These are phyloP conservation scores for Komagataella kurtzmanii DNA, from an alignment of 805 yeast species.

Conservation along the genomic window DNA sequence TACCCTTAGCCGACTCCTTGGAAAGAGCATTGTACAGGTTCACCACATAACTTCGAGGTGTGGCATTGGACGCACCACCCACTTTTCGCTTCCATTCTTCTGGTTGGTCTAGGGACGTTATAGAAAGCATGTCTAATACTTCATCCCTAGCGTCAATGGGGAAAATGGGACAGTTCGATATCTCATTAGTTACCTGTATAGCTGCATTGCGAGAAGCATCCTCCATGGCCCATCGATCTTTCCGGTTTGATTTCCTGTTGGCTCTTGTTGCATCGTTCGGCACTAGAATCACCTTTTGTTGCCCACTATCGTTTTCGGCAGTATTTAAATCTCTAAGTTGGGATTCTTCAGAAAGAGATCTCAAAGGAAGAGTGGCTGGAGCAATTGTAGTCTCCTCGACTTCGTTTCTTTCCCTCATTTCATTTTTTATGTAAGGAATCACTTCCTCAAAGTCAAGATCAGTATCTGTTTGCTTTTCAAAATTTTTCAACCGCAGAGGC, in stretches of 20 bases:
- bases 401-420: slow-evolving; percentile 9
- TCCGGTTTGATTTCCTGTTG: slow-evolving; percentile 58
- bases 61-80: slow-evolving; percentile 66
- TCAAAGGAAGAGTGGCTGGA: neutral
- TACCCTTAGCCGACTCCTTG: slow-evolving; percentile 62
- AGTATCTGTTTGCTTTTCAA: slow-evolving; percentile 44
- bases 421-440: slow-evolving; percentile 22
- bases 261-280: slow-evolving; percentile 76
- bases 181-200: slow-evolving; percentile 32
- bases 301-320: slow-evolving; percentile 14
- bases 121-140: slow-evolving; percentile 68
- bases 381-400: neutral
- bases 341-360: neutral
- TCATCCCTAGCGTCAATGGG: slow-evolving; percentile 77
- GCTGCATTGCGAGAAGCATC: slow-evolving; percentile 58
- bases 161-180: slow-evolving; percentile 60
- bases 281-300: slow-evolving; percentile 52
- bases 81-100: slow-evolving; percentile 81
- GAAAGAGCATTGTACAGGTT: slow-evolving; percentile 59
- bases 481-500: slow-evolving; percentile 60
- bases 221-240: slow-evolving; percentile 66
- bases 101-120: slow-evolving; percentile 59
- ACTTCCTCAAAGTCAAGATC: slow-evolving; percentile 69
- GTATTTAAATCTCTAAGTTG: slow-evolving; percentile 4
- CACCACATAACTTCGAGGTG: slow-evolving; percentile 69